phyloP scores from a whole-genome alignment of 257 asterid genomes.

The Ballota nigra region DNA sequence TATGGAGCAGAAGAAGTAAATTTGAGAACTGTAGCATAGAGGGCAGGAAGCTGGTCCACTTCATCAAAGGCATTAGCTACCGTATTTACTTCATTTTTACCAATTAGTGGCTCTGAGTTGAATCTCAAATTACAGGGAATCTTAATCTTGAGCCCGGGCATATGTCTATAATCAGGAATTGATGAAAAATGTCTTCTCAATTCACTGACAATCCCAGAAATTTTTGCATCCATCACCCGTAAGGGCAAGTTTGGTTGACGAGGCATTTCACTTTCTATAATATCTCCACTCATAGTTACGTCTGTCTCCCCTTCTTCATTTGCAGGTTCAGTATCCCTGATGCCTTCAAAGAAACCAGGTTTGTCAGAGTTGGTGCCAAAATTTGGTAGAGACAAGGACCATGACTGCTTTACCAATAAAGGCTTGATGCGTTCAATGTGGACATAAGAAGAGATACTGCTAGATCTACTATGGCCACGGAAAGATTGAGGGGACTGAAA shows the following conservation, averaged over 20 bases:
- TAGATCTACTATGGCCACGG: conserved; percentile 48
- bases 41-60: conserved; percentile 71
- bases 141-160: conserved; percentile 76
- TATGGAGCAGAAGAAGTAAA: conserved; percentile 81
- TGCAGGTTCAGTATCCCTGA: conserved; percentile 46
- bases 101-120: conserved; percentile 57
- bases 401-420: conserved; percentile 77
- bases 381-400: conserved; percentile 78
- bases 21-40: conserved; percentile 73
- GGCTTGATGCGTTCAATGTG: conserved; percentile 66
- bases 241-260: conserved; percentile 61
- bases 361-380: conserved; percentile 41
- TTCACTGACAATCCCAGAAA: conserved; percentile 59
- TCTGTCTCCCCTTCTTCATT: conserved; percentile 49
- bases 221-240: conserved; percentile 86
- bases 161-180: conserved; percentile 77
- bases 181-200: conserved; percentile 75
- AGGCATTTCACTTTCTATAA: conserved; percentile 38
- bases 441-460: conserved; percentile 51
- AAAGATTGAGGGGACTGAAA: conserved; percentile 52
- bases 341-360: conserved; percentile 54
- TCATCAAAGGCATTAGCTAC: conserved; percentile 34
- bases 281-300: conserved; percentile 28
- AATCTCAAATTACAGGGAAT: conserved; percentile 67
- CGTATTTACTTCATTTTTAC: conserved; percentile 34